Evolutionary conservation across 2,329 filamentous ascomycete species (phyloP).

Genomic region (Fusarium robinianum): DNA sequence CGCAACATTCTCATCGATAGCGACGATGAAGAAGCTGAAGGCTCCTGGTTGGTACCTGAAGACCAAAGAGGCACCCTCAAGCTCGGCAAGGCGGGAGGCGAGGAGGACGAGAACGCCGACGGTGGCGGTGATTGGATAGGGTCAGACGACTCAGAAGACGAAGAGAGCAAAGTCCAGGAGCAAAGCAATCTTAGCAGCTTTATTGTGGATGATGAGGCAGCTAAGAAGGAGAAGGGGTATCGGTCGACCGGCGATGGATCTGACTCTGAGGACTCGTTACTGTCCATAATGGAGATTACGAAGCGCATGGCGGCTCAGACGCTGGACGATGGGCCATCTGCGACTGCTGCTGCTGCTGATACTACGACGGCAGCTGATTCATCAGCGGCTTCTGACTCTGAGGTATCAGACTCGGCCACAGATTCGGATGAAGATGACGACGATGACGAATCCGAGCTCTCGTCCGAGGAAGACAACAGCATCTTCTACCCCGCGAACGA

Average conservation of each 20-base stretch:
- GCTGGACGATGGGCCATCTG: conserved; percentile 36
- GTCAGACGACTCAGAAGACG: conserved; percentile 67
- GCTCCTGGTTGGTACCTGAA: conserved; percentile 79
- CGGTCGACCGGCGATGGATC: conserved; percentile 32
- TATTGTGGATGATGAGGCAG: conserved; percentile 56
- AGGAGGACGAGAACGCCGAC: conserved; percentile 86
- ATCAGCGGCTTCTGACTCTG: conserved; percentile 20
- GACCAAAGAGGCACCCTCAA: conserved; percentile 62
- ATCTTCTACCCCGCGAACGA: conserved; percentile 36
- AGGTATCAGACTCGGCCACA: conserved; percentile 14
- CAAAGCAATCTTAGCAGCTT: conserved; percentile 61
- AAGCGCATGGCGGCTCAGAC: conserved; percentile 46
- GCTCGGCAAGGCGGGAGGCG: conserved; percentile 80
- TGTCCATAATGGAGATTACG: conserved; percentile 44
- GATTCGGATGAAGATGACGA: conserved; percentile 37
- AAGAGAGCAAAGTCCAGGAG: conserved; percentile 58
- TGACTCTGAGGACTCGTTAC: conserved; percentile 41
- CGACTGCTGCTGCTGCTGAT: conserved; percentile 17
- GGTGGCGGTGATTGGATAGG: conserved; percentile 80
- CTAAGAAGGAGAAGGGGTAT: conserved; percentile 40
- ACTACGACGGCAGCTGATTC: conserved; percentile 20
- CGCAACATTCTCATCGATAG: conserved; percentile 67
- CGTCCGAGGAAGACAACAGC: conserved; percentile 46
- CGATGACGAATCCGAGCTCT: conserved; percentile 22
- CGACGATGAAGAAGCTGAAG: conserved; percentile 71